Evolutionary conservation across 495 filamentous ascomycete genomes (phyloP).

Genomic region (Trichoderma gamsii): DNA sequence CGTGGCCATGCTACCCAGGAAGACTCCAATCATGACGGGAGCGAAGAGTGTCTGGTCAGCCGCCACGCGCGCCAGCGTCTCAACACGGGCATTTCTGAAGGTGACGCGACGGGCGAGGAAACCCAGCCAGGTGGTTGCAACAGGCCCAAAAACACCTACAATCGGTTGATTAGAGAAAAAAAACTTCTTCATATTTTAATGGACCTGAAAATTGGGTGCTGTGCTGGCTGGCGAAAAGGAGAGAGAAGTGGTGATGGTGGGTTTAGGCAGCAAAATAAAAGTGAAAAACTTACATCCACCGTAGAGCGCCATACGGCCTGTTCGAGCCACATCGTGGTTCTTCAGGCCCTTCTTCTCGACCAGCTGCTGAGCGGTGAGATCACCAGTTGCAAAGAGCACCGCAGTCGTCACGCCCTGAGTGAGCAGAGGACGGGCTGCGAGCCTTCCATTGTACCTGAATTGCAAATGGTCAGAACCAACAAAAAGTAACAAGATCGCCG

Average conservation of each 20-base stretch:
- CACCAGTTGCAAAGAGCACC: constrained; percentile 84
- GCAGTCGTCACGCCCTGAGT: constrained; percentile 84
- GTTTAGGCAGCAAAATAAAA: constrained; percentile 10
- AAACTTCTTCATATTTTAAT: background rate
- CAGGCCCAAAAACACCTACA: constrained; percentile 82
- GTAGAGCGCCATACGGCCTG: constrained; percentile 85
- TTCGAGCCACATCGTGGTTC: constrained; percentile 76
- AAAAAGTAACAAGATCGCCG: background rate
- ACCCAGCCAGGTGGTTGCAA: constrained; percentile 81
- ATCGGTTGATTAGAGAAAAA: constrained; percentile 10
- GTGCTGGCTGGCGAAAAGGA: background rate
- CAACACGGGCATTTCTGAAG: constrained; percentile 56
- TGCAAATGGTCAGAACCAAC: constrained; percentile 6
- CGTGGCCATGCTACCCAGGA: constrained; percentile 79
- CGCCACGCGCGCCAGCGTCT: constrained; percentile 74
- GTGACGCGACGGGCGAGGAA: constrained; percentile 62
- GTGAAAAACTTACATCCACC: constrained; percentile 62
- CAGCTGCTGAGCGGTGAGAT: constrained; percentile 87
- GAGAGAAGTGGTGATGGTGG: background rate
- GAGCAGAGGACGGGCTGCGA: constrained; percentile 74
- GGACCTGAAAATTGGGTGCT: background rate
- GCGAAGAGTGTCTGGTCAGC: constrained; percentile 85
- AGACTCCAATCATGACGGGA: constrained; percentile 70
- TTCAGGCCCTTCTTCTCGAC: constrained; percentile 74
- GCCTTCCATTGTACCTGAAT: constrained; percentile 77